Conservation (phyloP, 176 grass and related monocot species). For the Triticum turgidum region DNA sequence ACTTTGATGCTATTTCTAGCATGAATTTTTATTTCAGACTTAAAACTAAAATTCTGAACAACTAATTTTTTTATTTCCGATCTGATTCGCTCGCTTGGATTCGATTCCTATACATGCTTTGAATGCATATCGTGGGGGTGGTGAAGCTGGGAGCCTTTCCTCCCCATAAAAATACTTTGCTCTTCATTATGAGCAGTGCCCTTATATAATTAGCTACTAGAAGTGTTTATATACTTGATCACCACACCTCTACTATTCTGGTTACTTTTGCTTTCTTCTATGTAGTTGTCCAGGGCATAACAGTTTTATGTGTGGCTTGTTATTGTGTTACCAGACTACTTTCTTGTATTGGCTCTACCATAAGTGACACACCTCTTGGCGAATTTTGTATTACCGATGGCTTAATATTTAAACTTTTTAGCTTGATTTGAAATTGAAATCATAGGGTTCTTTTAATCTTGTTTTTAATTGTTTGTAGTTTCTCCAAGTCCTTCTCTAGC, state of each 20-base stretch:
- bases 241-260: background rate
- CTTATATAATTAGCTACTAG: background rate
- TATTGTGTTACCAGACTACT: no score
- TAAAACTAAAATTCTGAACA: no score
- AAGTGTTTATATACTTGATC: background rate
- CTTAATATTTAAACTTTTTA: slow-evolving; percentile 8
- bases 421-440: background rate
- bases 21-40: no score
- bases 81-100: no score
- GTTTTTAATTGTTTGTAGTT: slow-evolving; percentile 10
- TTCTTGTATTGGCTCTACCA: no score
- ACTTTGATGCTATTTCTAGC: no score
- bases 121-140: background rate
- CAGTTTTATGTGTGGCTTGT: background rate
- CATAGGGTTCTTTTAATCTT: background rate
- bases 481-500: background rate
- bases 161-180: background rate
- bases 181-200: background rate
- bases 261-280: background rate
- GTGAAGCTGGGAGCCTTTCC: background rate
- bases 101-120: no score
- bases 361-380: background rate
- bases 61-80: no score
- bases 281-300: background rate
- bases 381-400: background rate